Percentiles rank a stretch among this genome's conserved stretches.
Conservation (phyloP, 257 asterid species). For the Nicotiana obtusifolia region DNA sequence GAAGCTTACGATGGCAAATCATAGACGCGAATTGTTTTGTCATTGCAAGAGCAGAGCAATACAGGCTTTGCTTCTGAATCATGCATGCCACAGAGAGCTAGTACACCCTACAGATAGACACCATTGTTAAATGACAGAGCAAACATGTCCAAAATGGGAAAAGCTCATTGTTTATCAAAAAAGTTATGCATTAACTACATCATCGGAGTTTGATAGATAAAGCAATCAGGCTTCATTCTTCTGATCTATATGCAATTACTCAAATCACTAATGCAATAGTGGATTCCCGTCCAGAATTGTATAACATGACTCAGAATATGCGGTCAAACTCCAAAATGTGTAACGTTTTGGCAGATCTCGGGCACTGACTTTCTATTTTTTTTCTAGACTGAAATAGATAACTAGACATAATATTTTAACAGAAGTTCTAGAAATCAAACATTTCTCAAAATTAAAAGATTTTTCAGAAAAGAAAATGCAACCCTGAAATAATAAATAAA, state of each 20-base stretch:
- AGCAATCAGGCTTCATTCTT: not conserved
- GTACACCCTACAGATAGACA: slow-evolving; percentile 60
- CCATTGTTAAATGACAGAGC: slow-evolving; percentile 5
- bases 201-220: not conserved
- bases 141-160: not conserved
- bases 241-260: slow-evolving; percentile 1
- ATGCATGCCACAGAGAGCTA: slow-evolving; percentile 87
- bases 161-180: not conserved
- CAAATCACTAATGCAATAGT: not conserved
- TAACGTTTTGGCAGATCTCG: not conserved
- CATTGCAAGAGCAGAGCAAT: slow-evolving; percentile 77
- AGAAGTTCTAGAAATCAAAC: not conserved
- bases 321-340: not conserved
- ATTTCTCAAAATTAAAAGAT: not conserved
- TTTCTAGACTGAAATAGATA: not conserved
- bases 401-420: too few relatives aligned
- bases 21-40: slow-evolving; percentile 61
- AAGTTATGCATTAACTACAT: not conserved
- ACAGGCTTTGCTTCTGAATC: slow-evolving; percentile 93
- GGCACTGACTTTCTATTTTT: not conserved
- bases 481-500: not conserved
- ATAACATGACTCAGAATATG: not conserved
- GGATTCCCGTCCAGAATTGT: not conserved
- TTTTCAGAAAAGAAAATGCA: too few relatives aligned
- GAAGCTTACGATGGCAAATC: slow-evolving; percentile 92